phyloP scores from a whole-genome alignment of 371 early-diverging fungal species.

The Lichtheimia ornata region DNA sequence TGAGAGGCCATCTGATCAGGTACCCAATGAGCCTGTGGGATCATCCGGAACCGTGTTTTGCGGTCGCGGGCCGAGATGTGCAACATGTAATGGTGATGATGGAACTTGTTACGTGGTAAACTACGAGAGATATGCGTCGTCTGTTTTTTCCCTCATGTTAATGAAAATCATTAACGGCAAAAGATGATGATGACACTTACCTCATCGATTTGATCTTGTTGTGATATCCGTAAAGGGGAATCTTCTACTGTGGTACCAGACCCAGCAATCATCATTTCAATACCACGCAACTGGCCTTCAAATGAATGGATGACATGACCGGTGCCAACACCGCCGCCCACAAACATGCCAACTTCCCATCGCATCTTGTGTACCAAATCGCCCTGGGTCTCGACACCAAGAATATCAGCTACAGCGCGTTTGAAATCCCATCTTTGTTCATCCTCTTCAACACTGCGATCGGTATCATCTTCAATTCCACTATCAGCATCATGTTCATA shows the following conservation, averaged over 20 bases:
- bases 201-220: not conserved
- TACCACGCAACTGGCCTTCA: constrained; percentile 31
- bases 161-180: not conserved
- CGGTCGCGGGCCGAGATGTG: constrained; percentile 30
- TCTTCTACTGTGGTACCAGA: constrained; percentile 30
- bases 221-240: not conserved
- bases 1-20: constrained; percentile 35
- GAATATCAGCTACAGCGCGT: constrained; percentile 28
- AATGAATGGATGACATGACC: constrained; percentile 43
- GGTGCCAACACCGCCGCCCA: constrained; percentile 49
- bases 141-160: not conserved
- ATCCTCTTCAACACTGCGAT: constrained; percentile 2
- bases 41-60: constrained; percentile 24
- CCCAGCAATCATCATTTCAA: constrained; percentile 48
- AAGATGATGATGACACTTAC: not conserved
- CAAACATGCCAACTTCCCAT: constrained; percentile 49
- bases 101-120: constrained; percentile 23
- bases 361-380: constrained; percentile 41
- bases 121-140: constrained; percentile 11
- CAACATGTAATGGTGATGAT: constrained; percentile 37
- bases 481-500: not conserved
- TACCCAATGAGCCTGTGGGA: constrained; percentile 38
- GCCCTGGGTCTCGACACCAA: constrained; percentile 34
- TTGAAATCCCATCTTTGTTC: constrained; percentile 34
- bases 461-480: not conserved